These are phyloP conservation scores for Diaporthe ampelina DNA, from an alignment of 2,329 filamentous ascomycete species.

Conservation along the genomic window DNA sequence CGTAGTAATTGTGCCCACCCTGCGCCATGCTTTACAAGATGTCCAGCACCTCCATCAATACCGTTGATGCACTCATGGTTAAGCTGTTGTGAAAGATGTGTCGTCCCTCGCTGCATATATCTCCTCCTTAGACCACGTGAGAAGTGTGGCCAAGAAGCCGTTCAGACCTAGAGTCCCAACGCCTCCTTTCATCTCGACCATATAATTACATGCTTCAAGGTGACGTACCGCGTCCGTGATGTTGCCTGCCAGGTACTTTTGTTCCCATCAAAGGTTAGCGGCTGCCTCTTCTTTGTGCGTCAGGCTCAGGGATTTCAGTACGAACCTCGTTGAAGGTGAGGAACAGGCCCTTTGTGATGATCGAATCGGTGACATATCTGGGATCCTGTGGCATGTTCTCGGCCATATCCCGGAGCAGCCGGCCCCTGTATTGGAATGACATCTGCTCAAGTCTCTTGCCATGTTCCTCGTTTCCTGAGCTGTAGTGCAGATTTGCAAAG, in stretches of 20 bases:
- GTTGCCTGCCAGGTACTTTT: constrained; percentile 32
- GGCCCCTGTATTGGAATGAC: constrained; percentile 26
- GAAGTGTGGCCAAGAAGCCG: constrained; percentile 33
- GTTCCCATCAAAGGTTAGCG: not conserved
- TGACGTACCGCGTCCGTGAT: not conserved
- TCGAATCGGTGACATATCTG: constrained; percentile 19
- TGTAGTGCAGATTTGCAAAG: constrained; percentile 14
- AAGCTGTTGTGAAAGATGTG: not conserved
- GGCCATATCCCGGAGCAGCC: constrained; percentile 29
- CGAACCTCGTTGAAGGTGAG: constrained; percentile 36
- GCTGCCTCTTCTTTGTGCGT: not conserved
- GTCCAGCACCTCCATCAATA: not conserved
- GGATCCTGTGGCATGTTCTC: constrained; percentile 14
- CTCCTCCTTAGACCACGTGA: constrained; percentile 26
- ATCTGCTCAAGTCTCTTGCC: constrained; percentile 23
- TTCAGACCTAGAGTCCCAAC: constrained; percentile 42
- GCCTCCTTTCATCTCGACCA: constrained; percentile 28
- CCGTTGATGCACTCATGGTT: too few relatives aligned
- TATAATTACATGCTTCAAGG: constrained; percentile 31
- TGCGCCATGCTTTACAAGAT: not conserved
- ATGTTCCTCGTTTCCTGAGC: not conserved
- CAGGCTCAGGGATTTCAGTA: not conserved
- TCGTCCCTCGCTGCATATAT: not conserved
- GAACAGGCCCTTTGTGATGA: constrained; percentile 9
- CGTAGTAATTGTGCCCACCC: too few relatives aligned